Percentiles rank a stretch among this genome's conserved stretches.
Conservation (phyloP, 2,329 filamentous ascomycete species). For the Fusarium udum region DNA sequence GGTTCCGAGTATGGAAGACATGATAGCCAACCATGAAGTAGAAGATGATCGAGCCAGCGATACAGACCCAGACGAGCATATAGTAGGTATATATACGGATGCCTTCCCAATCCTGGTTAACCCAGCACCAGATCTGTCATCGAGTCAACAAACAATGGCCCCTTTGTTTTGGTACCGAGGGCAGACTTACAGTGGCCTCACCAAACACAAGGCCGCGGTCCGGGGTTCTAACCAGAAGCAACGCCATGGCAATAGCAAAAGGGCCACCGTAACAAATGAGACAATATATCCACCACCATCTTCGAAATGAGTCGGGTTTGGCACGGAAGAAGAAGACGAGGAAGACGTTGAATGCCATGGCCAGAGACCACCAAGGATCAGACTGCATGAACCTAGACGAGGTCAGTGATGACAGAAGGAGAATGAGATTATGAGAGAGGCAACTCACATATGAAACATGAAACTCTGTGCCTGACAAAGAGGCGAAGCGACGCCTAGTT, state of each 20-base stretch:
- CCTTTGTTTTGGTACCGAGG: background rate
- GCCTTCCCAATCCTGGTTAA: conserved; percentile 62
- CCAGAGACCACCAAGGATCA: conserved; percentile 80
- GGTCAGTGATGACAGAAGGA: conserved; percentile 56
- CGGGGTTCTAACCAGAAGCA: conserved; percentile 64
- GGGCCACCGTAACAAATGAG: conserved; percentile 77
- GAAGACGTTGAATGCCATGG: conserved; percentile 85
- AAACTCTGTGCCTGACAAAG: conserved; percentile 72
- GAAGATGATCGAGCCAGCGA: conserved; percentile 62
- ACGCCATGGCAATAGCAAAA: conserved; percentile 71
- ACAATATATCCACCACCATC: conserved; percentile 77
- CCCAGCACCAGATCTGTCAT: conserved; percentile 70
- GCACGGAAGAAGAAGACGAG: conserved; percentile 71
- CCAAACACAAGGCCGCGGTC: conserved; percentile 59
- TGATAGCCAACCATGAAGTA: conserved; percentile 68
- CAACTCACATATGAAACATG: conserved; percentile 71
- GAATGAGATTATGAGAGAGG: conserved; percentile 4
- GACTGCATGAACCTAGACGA: conserved; percentile 76
- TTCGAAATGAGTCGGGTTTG: conserved; percentile 73
- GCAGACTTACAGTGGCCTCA: conserved; percentile 61
- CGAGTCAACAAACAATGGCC: conserved; percentile 1
- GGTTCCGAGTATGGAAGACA: conserved; percentile 67
- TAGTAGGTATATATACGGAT: conserved; percentile 71
- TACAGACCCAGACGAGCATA: conserved; percentile 69
- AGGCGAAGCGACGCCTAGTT: conserved; percentile 59